phyloP scores from a whole-genome alignment of 495 filamentous ascomycete species.

The Thermothielavioides terrestris region DNA sequence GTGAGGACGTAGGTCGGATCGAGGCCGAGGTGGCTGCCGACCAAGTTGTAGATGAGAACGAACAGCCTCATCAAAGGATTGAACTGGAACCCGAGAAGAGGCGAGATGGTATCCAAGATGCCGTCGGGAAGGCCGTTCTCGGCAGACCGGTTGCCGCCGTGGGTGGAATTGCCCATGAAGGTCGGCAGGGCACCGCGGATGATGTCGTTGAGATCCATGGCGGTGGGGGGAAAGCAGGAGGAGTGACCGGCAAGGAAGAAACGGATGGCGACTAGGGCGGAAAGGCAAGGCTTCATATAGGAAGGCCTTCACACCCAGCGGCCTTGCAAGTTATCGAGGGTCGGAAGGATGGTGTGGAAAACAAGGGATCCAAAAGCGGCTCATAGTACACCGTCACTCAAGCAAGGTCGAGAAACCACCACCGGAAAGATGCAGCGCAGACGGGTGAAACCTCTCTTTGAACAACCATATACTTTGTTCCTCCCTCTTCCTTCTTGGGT shows the following conservation, averaged over 20 bases:
- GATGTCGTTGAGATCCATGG: conserved; percentile 21
- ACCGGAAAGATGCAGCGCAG: too few relatives aligned
- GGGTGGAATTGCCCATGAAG: conserved; percentile 15
- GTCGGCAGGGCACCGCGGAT: conserved; percentile 18
- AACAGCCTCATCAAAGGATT: conserved; percentile 22
- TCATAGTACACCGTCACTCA: too few relatives aligned
- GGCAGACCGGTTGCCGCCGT: conserved; percentile 6
- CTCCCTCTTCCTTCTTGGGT: too few relatives aligned
- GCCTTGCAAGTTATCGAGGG: too few relatives aligned
- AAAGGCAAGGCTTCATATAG: too few relatives aligned
- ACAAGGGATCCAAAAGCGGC: too few relatives aligned
- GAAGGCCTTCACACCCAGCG: too few relatives aligned
- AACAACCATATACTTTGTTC: too few relatives aligned
- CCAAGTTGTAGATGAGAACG: conserved; percentile 24
- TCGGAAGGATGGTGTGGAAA: too few relatives aligned
- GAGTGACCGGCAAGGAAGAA: background rate
- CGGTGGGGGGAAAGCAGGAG: background rate
- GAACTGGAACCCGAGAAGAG: conserved; percentile 24
- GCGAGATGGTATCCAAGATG: conserved; percentile 22
- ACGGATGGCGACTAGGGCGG: background rate
- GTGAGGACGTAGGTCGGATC: conserved; percentile 33
- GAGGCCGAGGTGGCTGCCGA: conserved; percentile 27
- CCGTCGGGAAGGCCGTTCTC: conserved; percentile 6
- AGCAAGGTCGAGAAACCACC: too few relatives aligned
- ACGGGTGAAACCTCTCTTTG: too few relatives aligned